Evolutionary conservation across 495 filamentous ascomycete species (phyloP).

Genomic region (Oleoguttula mirabilis): DNA sequence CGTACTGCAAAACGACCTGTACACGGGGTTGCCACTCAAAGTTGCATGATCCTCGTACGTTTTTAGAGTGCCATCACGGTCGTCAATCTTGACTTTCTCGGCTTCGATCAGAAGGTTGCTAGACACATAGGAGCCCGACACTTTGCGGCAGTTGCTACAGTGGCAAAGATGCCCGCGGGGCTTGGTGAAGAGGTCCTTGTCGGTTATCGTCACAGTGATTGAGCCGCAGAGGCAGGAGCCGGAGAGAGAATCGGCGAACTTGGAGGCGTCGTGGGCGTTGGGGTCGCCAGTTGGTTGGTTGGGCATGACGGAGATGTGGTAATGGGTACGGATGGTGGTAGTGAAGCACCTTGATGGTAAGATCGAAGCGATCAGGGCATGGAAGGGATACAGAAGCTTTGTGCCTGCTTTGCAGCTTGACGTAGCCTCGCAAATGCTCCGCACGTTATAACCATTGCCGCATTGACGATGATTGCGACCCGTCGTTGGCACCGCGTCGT

Average conservation of each 20-base stretch:
- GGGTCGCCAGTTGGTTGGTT: conserved; percentile 19
- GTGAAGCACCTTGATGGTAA: no score
- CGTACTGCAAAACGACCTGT: conserved; percentile 30
- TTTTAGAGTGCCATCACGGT: conserved; percentile 28
- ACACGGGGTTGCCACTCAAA: conserved; percentile 30
- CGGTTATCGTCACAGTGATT: conserved; percentile 31
- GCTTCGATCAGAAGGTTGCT: conserved; percentile 32
- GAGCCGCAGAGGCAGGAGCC: conserved; percentile 33
- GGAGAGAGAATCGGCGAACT: conserved; percentile 19
- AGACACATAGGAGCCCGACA: conserved; percentile 30
- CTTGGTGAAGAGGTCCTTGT: conserved; percentile 28
- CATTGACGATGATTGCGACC: no score
- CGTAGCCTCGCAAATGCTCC: no score
- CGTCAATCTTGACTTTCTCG: conserved; percentile 31
- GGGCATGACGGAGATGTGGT: conserved; percentile 6
- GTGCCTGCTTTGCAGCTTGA: no score
- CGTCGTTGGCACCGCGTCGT: no score
- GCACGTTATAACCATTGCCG: no score
- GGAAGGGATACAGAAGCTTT: no score
- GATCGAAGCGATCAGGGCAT: no score
- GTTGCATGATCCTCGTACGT: conserved; percentile 29
- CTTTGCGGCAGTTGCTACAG: conserved; percentile 32
- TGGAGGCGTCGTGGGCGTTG: conserved; percentile 15
- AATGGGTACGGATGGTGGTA: no score
- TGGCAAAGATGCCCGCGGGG: conserved; percentile 30